Conservation (phyloP, 2,329 filamentous ascomycete species). For the Clarireedia homoeocarpa region DNA sequence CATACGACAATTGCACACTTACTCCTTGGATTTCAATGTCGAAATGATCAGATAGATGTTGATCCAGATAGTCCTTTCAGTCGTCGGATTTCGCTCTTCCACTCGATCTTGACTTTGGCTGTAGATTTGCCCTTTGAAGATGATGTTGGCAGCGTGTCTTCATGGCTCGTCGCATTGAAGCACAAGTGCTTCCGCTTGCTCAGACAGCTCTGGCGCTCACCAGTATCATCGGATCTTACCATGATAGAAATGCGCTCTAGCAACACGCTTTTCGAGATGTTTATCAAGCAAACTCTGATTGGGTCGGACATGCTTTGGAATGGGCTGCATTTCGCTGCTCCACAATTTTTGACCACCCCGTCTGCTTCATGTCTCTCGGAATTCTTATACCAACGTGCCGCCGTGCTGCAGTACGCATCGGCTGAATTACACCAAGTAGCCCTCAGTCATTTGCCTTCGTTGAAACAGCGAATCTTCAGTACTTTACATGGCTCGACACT, state of each 20-base stretch:
- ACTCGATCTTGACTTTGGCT: constrained; percentile 67
- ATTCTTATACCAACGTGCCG: constrained; percentile 69
- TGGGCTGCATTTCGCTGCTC: constrained; percentile 48
- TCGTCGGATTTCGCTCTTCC: constrained; percentile 68
- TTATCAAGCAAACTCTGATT: constrained; percentile 65
- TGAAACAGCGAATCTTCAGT: constrained; percentile 61
- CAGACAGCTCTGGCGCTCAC: constrained; percentile 74
- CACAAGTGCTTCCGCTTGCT: constrained; percentile 66
- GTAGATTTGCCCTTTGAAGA: constrained; percentile 57
- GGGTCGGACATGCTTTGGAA: constrained; percentile 68
- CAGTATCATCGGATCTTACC: constrained; percentile 66
- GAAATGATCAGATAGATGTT: constrained; percentile 60
- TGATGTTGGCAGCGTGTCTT: constrained; percentile 44
- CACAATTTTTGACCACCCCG: constrained; percentile 57
- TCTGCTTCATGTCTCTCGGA: constrained; percentile 36
- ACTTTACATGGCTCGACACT: constrained; percentile 72
- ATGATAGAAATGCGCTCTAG: constrained; percentile 72
- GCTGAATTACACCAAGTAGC: constrained; percentile 75
- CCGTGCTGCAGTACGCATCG: constrained; percentile 76
- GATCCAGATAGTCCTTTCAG: constrained; percentile 64
- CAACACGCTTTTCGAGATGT: constrained; percentile 71
- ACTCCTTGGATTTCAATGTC: constrained; percentile 78
- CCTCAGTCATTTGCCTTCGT: constrained; percentile 59
- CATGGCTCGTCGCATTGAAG: constrained; percentile 64
- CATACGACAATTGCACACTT: constrained; percentile 85